These are phyloP conservation scores for Mycena sp. DNA, from an alignment of 1,284 basidiomycete genomes.

Conservation along the genomic window DNA sequence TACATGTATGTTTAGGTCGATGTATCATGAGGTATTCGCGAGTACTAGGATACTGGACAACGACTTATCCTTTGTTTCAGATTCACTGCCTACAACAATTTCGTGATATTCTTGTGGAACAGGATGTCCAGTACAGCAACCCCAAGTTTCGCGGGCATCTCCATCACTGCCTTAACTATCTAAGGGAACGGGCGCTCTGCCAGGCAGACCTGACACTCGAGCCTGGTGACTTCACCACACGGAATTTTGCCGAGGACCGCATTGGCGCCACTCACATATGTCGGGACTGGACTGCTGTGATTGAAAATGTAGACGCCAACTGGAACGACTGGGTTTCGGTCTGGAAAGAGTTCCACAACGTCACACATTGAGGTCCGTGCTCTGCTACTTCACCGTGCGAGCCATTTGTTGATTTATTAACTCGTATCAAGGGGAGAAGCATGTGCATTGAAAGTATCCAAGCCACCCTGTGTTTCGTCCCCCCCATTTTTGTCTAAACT, in stretches of 20 bases:
- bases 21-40: constrained; percentile 26
- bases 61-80: constrained; percentile 4
- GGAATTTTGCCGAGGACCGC: constrained; percentile 50
- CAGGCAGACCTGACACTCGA: constrained; percentile 54
- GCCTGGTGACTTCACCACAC: constrained; percentile 50
- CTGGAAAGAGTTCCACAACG: constrained; percentile 40
- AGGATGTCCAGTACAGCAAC: too few relatives aligned
- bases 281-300: constrained; percentile 53
- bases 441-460: too few relatives aligned
- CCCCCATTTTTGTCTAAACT: too few relatives aligned
- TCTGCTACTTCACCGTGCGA: background rate
- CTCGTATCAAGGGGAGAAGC: too few relatives aligned
- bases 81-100: constrained; percentile 26
- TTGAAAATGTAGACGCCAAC: constrained; percentile 37
- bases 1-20: constrained; percentile 14
- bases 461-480: too few relatives aligned
- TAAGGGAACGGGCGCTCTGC: constrained; percentile 54
- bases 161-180: constrained; percentile 56
- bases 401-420: too few relatives aligned
- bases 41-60: background rate
- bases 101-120: constrained; percentile 24
- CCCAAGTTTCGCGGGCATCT: constrained; percentile 42
- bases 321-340: constrained; percentile 37
- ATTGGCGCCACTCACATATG: constrained; percentile 54
- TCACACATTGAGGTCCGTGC: constrained; percentile 14